Base-by-base conservation (phyloP, 1,139 yeast genomes). In the Debaryomyces sp. region DNA sequence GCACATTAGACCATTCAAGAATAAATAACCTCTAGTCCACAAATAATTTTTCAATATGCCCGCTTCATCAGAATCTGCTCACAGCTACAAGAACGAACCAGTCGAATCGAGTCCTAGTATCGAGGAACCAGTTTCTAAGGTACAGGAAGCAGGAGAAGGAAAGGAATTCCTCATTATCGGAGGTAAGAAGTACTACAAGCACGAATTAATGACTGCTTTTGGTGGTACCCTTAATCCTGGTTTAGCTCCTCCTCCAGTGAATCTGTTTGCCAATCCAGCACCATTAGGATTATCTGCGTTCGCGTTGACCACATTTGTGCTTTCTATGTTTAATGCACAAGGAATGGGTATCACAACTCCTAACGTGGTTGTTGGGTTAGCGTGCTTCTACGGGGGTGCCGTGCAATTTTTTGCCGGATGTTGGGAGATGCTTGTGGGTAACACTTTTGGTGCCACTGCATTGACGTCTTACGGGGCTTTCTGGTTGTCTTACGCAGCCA, bases 201-300 rank as follows among this genome's bases (percentile, higher is more conserved):
- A 60, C 46, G 73, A 68, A 49, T 63, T 68, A 56, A 60, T 64
- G 67, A 47, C 51, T 9, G 74, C 73, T 4, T 54, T 67, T 45
- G 71, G 70, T 34, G 71, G 69, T 63, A 58, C 70, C 7, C 67
- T 75, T 57, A 72, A 69, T 48, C 75, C 73, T 2, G 78, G 73
- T 39, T 60, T 63, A 33, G 46, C 73, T 0, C 75, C 78, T 4
- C 66, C 61, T 45, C 75, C 78, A 22, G 55, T 53, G 22, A 61
- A 68, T 45, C 56, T 68, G 45, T 66, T 75, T 50, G 87, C 79
- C 33, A 82, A 84, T 57, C 86, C 89, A 1, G 80, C 83, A 23
- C 87, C 89, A 4, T 66, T 82, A 51, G 89, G 88, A 2, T 70
- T 83, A 49, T 70, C 78, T 23, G 82, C 80, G 2, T 84, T 81